Evolutionary conservation across 2,329 filamentous ascomycete species (phyloP), one percentile per base, ranked within the genome.

Genomic region (Microdochium paspali): DNA sequence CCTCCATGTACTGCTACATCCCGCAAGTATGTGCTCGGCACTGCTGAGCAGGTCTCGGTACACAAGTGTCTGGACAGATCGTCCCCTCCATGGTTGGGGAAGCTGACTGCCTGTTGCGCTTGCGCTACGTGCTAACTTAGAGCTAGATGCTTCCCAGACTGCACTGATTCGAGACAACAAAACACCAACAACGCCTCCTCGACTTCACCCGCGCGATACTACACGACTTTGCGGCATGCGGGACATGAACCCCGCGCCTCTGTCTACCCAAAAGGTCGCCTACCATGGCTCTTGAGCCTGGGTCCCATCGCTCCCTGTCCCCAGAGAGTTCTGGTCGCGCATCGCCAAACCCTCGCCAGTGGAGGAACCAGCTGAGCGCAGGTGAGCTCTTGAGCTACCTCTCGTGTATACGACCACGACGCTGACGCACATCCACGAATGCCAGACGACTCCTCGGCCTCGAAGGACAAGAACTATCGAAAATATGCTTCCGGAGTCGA

Each of bases 401-500:
- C 35, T 44, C 43, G 46, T 35, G 6, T 6, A 7, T 4, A 18
- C 15, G 6, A 21, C 10, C 13, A 20, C 18, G 13, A 21, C 28
- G 50, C 57, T 59, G 45, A 57, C 50, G n/a, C 26, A 12, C 12
- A 45, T 26, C 12, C 5, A 15, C 3, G 47, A 4, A 49, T 26
- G 3, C 18, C 6, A 80, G 73, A 87, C 63, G 80, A 77, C 44
- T 55, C 67, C 45, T 15, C 35, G 10, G 70, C 70, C 13, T 68
- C 67, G 40, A 82, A 80, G 63, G 81, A 84, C 66, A 84, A 84
- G 64, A 66, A 75, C 46, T 91, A 88, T 63, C 88, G 90, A 55
- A 86, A 90, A 65, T 98, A 97, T 79, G 89, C 90, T 42, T 80
- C 84, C 44, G 86, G 82, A 49, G 84, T 98, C 54, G 91, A 97